Base-by-base conservation (phyloP, 352 stramenopile genomes). In the Pythium rishiriense region DNA sequence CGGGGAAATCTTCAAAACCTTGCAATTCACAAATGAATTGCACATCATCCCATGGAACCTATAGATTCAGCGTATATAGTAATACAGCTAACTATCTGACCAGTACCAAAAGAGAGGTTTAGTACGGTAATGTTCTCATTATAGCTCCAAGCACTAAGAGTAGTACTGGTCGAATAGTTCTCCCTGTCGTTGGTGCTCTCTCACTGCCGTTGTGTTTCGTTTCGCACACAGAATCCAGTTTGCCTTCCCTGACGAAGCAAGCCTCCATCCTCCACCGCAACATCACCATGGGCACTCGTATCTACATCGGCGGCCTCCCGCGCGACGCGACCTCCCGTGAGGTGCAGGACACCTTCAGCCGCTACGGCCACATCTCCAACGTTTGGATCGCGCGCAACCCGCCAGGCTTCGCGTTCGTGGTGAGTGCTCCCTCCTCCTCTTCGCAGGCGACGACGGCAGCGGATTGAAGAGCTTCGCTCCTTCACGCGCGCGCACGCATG, bases 311-410 rank as follows among this genome's bases (percentile, higher is more conserved):
- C 61, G 86, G 86, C 51, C 79, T 94, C 9, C 86, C 86, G 28
- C 83, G 83, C 64, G 83, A 93, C 64, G 86, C 84, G 43, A 92
- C 81, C 39, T 90, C 83, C 51, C 82, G 82, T 31, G 86, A 94
- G 70, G 78, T 94, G 54, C 81, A 94, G 61, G 86, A 93, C 58
- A 78, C 79, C 28, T 94, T 94, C 74, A 82, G 59, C 64, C 86
- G 84, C 73, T 94, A 92, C 68, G 86, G 86, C 50, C 81, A 93
- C 75, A 80, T 94, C 58, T 78, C 78, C 68, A 94, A 93, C 75
- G 88, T 94, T 60, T 94, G 86, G 86, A 85, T 94, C 61, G 86
- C 86, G 53, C 84, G 86, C 56, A 94, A 94, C 75, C 86, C 86
- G 55, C 86, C 86, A 17, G 86, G 86, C 69, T 94, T 94, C 70